A percentile compares a stretch with the other conserved stretches of the same genome.
phyloP scores from a whole-genome alignment of 495 filamentous ascomycete genomes.

The Neurospora sp. region DNA sequence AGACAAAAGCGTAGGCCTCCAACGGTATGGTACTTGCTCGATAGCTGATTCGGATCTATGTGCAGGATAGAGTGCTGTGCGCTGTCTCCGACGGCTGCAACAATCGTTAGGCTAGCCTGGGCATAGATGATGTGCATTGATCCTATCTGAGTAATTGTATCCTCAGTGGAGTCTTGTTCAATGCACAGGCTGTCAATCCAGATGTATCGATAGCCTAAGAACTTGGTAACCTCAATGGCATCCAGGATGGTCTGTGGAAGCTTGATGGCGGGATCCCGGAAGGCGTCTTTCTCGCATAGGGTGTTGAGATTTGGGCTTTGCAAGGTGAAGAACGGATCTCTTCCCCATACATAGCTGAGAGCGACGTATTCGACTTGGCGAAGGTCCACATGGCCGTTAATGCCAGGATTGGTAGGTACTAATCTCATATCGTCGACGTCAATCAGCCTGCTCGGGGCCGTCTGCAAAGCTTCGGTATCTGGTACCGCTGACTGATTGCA shows the following conservation, averaged over 20 bases:
- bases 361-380: slow-evolving; percentile 18
- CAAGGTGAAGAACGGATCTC: slow-evolving; percentile 14
- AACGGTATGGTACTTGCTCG: neutral
- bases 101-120: neutral
- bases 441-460: slow-evolving; percentile 19
- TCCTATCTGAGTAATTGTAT: neutral
- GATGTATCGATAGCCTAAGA: slow-evolving; percentile 15
- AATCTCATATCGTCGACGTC: slow-evolving; percentile 13
- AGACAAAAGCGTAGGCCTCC: neutral
- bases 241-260: slow-evolving; percentile 22
- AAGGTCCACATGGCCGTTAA: slow-evolving; percentile 2
- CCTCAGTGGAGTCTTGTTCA: neutral
- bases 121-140: neutral
- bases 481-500: slow-evolving; percentile 6
- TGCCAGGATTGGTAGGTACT: slow-evolving; percentile 4
- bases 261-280: neutral
- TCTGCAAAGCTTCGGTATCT: slow-evolving; percentile 16
- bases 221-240: slow-evolving; percentile 14
- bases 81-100: neutral
- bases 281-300: neutral
- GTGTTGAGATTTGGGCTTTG: slow-evolving; percentile 13
- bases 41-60: neutral
- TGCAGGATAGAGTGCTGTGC: neutral
- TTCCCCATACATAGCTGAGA: slow-evolving; percentile 26
- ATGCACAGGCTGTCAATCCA: slow-evolving; percentile 26